Evolutionary conservation across 2,329 filamentous ascomycete species (phyloP).

Genomic region (Diplocarpon rosae): DNA sequence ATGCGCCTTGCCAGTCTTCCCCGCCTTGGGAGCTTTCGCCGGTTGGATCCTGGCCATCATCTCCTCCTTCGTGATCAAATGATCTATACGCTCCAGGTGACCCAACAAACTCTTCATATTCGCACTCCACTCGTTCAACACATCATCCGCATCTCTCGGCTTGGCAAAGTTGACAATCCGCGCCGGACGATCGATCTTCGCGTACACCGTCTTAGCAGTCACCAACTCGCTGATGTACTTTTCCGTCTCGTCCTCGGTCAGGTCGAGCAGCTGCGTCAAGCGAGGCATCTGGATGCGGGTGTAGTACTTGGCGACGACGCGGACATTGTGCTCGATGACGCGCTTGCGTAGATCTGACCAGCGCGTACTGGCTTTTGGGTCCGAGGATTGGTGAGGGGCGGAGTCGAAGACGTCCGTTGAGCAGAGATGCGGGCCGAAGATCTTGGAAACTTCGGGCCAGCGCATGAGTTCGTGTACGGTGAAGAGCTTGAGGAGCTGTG

Average conservation of each 20-base stretch:
- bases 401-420: constrained; percentile 82
- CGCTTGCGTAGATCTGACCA: constrained; percentile 96
- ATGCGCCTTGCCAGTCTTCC: constrained; percentile 30
- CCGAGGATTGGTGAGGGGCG: constrained; percentile 49
- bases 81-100: constrained; percentile 81
- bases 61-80: constrained; percentile 98
- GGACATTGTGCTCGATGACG: constrained; percentile 98
- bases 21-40: constrained; percentile 25
- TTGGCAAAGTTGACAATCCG: constrained; percentile 89
- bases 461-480: constrained; percentile 95
- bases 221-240: constrained; percentile 98
- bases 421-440: constrained; percentile 81
- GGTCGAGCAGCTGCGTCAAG: constrained; percentile 79
- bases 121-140: constrained; percentile 95
- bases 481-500: constrained; percentile 84
- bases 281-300: constrained; percentile 91
- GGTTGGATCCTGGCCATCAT: constrained; percentile 99
- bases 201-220: constrained; percentile 94
- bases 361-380: constrained; percentile 71
- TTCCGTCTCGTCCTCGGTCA: constrained; percentile 92
- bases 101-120: constrained; percentile 93
- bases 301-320: constrained; percentile 97
- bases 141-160: constrained; percentile 87
- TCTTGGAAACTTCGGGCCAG: constrained; percentile 86
- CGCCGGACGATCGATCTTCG: constrained; percentile 91